Conservation (phyloP, 2,329 filamentous ascomycete species). For the Pleurostoma richardsiae region DNA sequence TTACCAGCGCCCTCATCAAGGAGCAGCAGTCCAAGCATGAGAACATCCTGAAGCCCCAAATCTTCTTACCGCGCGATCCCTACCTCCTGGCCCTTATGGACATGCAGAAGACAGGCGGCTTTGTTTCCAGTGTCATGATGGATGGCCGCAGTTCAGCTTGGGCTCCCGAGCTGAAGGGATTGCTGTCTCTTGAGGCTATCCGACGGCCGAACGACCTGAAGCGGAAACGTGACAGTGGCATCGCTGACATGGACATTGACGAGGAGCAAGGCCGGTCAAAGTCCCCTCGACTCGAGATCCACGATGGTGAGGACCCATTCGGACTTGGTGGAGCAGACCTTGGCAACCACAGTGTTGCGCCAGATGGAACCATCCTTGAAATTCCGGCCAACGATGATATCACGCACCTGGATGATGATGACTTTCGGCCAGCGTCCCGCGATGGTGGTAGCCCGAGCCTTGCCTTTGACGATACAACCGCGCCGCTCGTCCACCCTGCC, state of each 20-base stretch:
- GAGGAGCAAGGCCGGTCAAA: constrained; percentile 59
- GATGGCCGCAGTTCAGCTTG: constrained; percentile 73
- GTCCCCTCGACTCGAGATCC: constrained; percentile 64
- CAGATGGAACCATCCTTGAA: constrained; percentile 60
- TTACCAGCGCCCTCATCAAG: constrained; percentile 74
- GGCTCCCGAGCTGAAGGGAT: constrained; percentile 89
- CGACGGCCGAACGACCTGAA: constrained; percentile 77
- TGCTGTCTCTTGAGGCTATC: constrained; percentile 82
- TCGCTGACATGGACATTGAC: constrained; percentile 69
- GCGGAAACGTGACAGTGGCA: constrained; percentile 85
- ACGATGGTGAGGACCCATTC: constrained; percentile 57
- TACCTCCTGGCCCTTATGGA: constrained; percentile 83
- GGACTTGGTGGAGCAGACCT: constrained; percentile 44
- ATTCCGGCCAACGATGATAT: constrained; percentile 55
- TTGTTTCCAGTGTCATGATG: constrained; percentile 81
- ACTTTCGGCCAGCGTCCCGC: constrained; percentile 23
- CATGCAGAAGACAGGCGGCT: constrained; percentile 86
- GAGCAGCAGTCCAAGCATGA: constrained; percentile 81
- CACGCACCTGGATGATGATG: constrained; percentile 38
- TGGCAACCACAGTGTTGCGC: constrained; percentile 46
- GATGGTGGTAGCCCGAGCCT: constrained; percentile 44
- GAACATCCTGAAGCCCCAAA: constrained; percentile 76
- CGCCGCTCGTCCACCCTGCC: constrained; percentile 70
- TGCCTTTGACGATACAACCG: constrained; percentile 74
- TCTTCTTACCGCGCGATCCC: constrained; percentile 82